Conservation (phyloP, 1,284 basidiomycete species). For the Ustilago nuda region DNA sequence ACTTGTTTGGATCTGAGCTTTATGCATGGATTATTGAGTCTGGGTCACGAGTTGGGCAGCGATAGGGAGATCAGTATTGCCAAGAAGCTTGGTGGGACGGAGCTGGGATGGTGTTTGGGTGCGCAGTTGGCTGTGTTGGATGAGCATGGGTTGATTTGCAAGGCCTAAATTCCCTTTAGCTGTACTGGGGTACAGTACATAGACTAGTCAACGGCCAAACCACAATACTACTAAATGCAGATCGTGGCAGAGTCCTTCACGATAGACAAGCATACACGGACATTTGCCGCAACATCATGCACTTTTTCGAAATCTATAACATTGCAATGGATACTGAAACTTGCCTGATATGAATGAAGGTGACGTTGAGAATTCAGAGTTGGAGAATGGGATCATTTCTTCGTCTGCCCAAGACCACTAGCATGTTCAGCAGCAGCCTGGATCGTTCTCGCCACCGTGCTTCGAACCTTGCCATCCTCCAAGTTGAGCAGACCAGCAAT, state of each 20-base stretch:
- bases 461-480: constrained; percentile 92
- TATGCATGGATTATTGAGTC: constrained; percentile 85
- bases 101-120: constrained; percentile 93
- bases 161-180: constrained; percentile 13
- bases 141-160: constrained; percentile 58
- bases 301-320: constrained; percentile 5
- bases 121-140: constrained; percentile 71
- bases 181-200: not conserved
- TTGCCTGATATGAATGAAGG: not conserved
- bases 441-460: constrained; percentile 94
- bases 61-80: constrained; percentile 73
- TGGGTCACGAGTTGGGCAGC: constrained; percentile 72
- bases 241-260: not conserved
- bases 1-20: constrained; percentile 96
- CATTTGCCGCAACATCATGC: not conserved
- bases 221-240: not conserved
- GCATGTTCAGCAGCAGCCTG: constrained; percentile 73
- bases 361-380: not conserved
- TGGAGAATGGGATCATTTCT: constrained; percentile 24
- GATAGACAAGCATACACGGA: constrained; percentile 7
- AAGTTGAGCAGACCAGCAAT: constrained; percentile 94
- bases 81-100: constrained; percentile 89
- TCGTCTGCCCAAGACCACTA: constrained; percentile 59
- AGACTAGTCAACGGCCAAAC: not conserved
- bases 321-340: constrained; percentile 3